Evolutionary conservation across 2,329 filamentous ascomycete genomes (phyloP), one percentile per base, ranked within the genome.

Genomic region (Fusarium udum): DNA sequence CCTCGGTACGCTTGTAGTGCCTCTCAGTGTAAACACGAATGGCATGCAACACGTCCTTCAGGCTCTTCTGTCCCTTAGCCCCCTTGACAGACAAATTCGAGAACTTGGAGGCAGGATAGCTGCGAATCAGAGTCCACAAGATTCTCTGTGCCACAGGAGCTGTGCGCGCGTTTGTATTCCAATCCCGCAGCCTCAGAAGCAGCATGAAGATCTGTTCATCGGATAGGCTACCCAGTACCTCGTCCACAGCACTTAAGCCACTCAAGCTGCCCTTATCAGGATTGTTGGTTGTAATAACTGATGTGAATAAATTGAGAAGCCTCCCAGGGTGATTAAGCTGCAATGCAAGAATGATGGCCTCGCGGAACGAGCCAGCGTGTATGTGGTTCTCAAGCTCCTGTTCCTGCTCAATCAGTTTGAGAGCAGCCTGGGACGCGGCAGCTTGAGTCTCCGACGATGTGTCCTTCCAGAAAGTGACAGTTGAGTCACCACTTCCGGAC

Each of bases 121-220:
- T 93, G 73, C 91, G 90, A 58, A 97, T 90, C 13, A 99, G 80
- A 3, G 93, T 90, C 85, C 91, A 92, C 13, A 99, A 84, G 20
- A 99, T 92, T 39, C 92, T 90, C 83, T 99, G 96, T 2, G 96
- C 93, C 3, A 98, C 91, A 10, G 91, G 89, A 2, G 95, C 92
- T 7, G 94, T 97, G 69, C 94, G 89, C 0, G 94, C 95, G 77
- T 98, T 98, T 9, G 96, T 97, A 80, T 99, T 99, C 96, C 96
- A 99, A 83, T 99, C 96, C 51, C 97, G 89, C 49, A 98, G 83
- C 66, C 96, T 88, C 42, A 95, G 86, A 2, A 99, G 88, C 20
- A 99, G 88, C 12, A 90, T 86, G 82, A 94, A 97, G 20, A 99
- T 88, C 80, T 98, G 95, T 75, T 95, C 92, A 75, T 96, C 92